Base-by-base conservation (phyloP, 1,139 yeast genomes). In the Diutina pseudorugosa region DNA sequence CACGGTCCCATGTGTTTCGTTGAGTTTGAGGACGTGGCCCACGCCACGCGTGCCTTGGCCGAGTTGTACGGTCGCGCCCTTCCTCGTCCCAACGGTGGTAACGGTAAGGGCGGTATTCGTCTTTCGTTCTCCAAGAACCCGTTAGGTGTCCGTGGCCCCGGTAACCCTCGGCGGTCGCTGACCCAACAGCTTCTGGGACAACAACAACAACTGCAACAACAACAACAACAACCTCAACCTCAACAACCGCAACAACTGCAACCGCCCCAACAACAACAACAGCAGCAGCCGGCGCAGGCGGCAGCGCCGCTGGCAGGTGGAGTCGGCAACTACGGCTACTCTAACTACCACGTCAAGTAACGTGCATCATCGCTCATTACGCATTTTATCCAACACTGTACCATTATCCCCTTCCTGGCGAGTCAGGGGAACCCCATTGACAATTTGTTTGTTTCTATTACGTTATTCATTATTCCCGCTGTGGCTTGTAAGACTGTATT, bases 1-100 rank as follows among this genome's bases (percentile, higher is more conserved):
- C 94, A 85, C 68, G 98, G 98, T 2, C 98, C 98, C 53, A 93
- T 93, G 98, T 93, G 98, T 68, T 93, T 93, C 76, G 98, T 93
- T 54, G 98, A 93, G 70, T 93, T 93, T 72, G 98, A 93, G 60
- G 97, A 91, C 65, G 96, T 93, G 51, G 84, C 87, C 1, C 88
- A 80, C 66, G 98, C 98, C 3, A 90, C 98, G 0, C 76, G 90
- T 60, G 97, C 98, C 0, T 75, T 93, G 57, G 96, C 95, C 41
- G 96, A 90, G 67, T 72, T 93, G 53, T 93, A 93, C 64, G 98
- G 98, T 16, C 77, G 93, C 59, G 83, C 87, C 9, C 72, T 85
- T 60, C 90, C 90, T 23, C 71, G 91, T 58, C 77, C 85, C 3
- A 74, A 75, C 52, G 86, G 85, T 14, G 75, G 79, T 54, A 80